A percentile compares a stretch with the other conserved stretches of the same genome.
phyloP scores from a whole-genome alignment of 1,284 basidiomycete genomes.

The Calocybe gambosa region DNA sequence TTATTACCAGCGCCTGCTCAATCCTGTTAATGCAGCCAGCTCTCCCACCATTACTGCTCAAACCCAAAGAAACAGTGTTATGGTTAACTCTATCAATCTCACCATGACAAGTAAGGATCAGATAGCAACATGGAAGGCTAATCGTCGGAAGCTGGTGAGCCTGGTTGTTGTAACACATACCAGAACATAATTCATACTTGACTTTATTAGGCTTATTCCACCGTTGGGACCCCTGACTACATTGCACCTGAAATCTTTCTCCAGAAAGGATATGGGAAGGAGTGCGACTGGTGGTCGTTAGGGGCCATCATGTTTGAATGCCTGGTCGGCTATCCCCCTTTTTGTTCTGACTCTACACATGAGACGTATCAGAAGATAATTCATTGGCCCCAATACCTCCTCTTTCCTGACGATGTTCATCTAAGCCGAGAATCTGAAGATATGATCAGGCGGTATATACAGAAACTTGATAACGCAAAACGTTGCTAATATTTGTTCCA shows the following conservation, averaged over 20 bases:
- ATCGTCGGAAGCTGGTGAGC: conserved; percentile 86
- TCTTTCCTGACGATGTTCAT: conserved; percentile 95
- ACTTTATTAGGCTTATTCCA: conserved; percentile 83
- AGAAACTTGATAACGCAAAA: background rate
- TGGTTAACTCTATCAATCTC: conserved; percentile 87
- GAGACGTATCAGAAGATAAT: conserved; percentile 99
- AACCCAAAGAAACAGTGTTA: conserved; percentile 69
- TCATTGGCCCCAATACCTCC: conserved; percentile 85
- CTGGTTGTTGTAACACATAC: background rate
- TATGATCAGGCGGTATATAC: conserved; percentile 66
- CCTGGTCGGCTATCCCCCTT: conserved; percentile 94
- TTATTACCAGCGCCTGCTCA: conserved; percentile 80
- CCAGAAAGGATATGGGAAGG: conserved; percentile 95
- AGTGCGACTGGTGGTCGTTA: conserved; percentile 98
- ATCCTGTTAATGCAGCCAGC: conserved; percentile 34
- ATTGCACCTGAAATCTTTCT: conserved; percentile 98
- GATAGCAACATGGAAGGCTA: conserved; percentile 99
- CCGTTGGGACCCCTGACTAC: conserved; percentile 99
- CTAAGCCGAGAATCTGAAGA: conserved; percentile 92
- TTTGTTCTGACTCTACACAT: conserved; percentile 97
- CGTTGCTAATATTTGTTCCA: conserved; percentile 9
- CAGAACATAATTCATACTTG: background rate
- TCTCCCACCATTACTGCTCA: conserved; percentile 28
- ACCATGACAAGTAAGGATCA: conserved; percentile 88
- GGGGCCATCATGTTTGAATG: conserved; percentile 99